phyloP scores from a whole-genome alignment of 192 early-diverging fungal genomes.

The Powellomyces hirtus region DNA sequence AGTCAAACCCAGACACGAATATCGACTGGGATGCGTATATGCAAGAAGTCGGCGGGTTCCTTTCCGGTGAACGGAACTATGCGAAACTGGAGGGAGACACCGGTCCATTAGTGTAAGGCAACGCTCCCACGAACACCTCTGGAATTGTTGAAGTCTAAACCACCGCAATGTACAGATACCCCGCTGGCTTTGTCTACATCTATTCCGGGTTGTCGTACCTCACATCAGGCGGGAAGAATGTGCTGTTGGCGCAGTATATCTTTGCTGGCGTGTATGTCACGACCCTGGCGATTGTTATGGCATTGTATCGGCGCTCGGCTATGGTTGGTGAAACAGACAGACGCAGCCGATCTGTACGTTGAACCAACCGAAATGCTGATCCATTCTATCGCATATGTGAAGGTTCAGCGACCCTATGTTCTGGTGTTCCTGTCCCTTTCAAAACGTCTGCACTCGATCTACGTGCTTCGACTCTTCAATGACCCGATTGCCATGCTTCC shows the following conservation, averaged over 20 bases:
- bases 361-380: too few relatives aligned
- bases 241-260: slow-evolving; percentile 76
- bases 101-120: slow-evolving; percentile 80
- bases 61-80: slow-evolving; percentile 84
- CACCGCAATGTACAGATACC: slow-evolving; percentile 61
- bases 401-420: slow-evolving; percentile 39
- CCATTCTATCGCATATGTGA: too few relatives aligned
- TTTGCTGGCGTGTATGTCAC: slow-evolving; percentile 76
- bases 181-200: slow-evolving; percentile 90
- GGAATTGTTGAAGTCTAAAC: neutral
- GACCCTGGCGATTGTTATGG: slow-evolving; percentile 64
- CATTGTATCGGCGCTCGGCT: slow-evolving; percentile 61
- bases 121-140: neutral
- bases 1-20: slow-evolving; percentile 71
- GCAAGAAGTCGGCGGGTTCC: slow-evolving; percentile 81
- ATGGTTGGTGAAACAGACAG: slow-evolving; percentile 3
- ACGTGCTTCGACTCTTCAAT: slow-evolving; percentile 88
- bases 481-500: slow-evolving; percentile 88
- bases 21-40: slow-evolving; percentile 98
- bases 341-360: too few relatives aligned
- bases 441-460: slow-evolving; percentile 91
- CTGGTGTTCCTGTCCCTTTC: slow-evolving; percentile 70
- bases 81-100: slow-evolving; percentile 77
- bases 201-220: slow-evolving; percentile 70
- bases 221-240: slow-evolving; percentile 66